phyloP scores from a whole-genome alignment of 352 stramenopile species.

The Phytophthora pisi region DNA sequence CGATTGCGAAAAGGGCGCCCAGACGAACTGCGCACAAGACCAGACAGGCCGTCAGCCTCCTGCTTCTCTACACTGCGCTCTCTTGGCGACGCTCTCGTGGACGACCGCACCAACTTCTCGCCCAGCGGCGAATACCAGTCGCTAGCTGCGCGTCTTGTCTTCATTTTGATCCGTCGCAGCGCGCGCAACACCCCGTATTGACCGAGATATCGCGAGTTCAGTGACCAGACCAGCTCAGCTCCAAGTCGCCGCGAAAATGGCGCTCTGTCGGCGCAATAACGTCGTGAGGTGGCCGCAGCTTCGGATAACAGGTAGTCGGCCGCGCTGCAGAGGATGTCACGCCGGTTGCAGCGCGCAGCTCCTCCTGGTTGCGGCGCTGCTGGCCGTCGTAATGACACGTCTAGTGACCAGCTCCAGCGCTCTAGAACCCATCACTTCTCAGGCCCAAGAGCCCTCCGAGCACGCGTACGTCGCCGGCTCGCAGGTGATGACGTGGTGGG shows the following conservation, averaged over 20 bases:
- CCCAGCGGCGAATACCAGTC: not conserved
- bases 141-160: constrained; percentile 1
- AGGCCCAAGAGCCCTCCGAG: constrained; percentile 1
- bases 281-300: constrained; percentile 2
- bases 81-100: constrained; percentile 15
- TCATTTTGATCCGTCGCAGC: constrained; percentile 2
- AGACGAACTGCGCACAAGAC: constrained; percentile 23
- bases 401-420: not conserved
- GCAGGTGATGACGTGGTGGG: constrained; percentile 23
- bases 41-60: constrained; percentile 14
- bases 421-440: constrained; percentile 20
- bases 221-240: not conserved
- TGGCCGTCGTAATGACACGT: constrained; percentile 1
- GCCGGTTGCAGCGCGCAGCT: constrained; percentile 3
- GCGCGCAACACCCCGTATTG: constrained; percentile 6
- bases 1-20: constrained; percentile 24
- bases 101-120: constrained; percentile 10
- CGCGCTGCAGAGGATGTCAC: constrained; percentile 2
- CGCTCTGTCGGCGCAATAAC: constrained; percentile 10
- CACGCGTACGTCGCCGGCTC: constrained; percentile 23
- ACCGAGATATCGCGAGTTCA: constrained; percentile 22
- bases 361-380: constrained; percentile 20
- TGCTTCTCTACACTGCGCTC: constrained; percentile 15
- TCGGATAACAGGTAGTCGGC: constrained; percentile 2
- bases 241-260: constrained; percentile 14